Evolutionary conservation across 306 rosid species (phyloP).

Genomic region (Casuarina cunninghamiana): DNA sequence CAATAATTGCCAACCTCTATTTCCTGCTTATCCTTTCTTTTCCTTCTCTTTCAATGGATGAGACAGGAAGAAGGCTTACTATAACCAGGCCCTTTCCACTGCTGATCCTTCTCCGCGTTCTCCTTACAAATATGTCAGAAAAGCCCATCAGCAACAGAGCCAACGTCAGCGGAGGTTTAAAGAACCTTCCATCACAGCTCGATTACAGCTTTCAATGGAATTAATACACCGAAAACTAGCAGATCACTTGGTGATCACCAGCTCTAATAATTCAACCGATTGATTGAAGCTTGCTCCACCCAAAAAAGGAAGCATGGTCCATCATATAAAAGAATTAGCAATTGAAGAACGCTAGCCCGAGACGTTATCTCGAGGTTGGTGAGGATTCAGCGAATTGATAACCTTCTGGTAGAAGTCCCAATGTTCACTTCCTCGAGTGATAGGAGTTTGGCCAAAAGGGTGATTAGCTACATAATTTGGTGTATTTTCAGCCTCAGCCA

Average conservation of each 20-base stretch:
- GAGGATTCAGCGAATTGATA: slow-evolving; percentile 31
- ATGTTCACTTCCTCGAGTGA: slow-evolving; percentile 40
- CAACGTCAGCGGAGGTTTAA: neutral
- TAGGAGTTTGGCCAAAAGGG: slow-evolving; percentile 64
- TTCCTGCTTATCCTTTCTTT: neutral
- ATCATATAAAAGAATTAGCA: neutral
- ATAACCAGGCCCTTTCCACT: neutral
- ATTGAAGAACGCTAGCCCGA: neutral
- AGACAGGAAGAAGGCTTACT: too few species aligned
- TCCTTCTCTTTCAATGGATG: too few species aligned
- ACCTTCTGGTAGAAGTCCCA: slow-evolving; percentile 66
- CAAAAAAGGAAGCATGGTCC: slow-evolving; percentile 9
- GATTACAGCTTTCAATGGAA: neutral
- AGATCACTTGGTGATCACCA: neutral
- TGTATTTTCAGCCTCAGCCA: slow-evolving; percentile 55
- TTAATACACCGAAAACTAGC: neutral
- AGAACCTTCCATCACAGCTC: neutral
- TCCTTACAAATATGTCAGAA: neutral
- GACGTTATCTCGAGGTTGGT: slow-evolving; percentile 15
- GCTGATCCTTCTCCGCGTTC: neutral
- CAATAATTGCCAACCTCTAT: neutral
- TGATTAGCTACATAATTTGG: slow-evolving; percentile 39
- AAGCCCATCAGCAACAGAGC: too few species aligned
- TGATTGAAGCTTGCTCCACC: slow-evolving; percentile 18
- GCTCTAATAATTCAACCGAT: slow-evolving; percentile 14